Conservation (phyloP, 164 flowering plant species). For the Berberis thunbergii region DNA sequence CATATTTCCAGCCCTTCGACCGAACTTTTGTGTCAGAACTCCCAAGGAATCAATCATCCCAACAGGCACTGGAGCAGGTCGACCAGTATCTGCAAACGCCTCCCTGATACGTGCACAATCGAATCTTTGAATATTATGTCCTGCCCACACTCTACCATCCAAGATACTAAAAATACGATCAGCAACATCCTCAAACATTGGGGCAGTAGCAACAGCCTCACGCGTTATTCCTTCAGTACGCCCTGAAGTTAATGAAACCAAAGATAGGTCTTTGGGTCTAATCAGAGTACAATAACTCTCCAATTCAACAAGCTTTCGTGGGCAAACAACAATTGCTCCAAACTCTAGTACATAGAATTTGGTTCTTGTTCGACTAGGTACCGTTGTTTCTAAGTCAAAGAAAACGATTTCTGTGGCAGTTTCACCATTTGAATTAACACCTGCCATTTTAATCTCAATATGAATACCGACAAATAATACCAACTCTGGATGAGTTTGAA, state of each 20-base stretch:
- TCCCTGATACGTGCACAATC: conserved; percentile 70
- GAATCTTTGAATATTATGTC: conserved; percentile 79
- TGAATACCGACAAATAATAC: neutral
- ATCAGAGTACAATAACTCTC: conserved; percentile 73
- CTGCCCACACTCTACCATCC: conserved; percentile 87
- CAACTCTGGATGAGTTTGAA: conserved; percentile 1
- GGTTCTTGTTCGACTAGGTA: conserved; percentile 52
- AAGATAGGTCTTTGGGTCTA: conserved; percentile 62
- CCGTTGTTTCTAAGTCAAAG: conserved; percentile 83
- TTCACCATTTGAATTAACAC: conserved; percentile 2
- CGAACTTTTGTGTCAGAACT: too few species aligned
- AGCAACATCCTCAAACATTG: conserved; percentile 69
- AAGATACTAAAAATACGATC: conserved; percentile 55
- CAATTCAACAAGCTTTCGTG: conserved; percentile 61
- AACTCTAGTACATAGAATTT: conserved; percentile 67
- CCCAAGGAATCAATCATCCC: conserved; percentile 69
- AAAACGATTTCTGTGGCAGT: conserved; percentile 56
- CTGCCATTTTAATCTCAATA: conserved; percentile 6
- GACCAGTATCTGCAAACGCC: conserved; percentile 52
- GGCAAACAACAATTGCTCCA: conserved; percentile 60
- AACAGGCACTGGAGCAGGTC: conserved; percentile 49
- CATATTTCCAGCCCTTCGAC: too few species aligned
- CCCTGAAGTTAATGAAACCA: conserved; percentile 41
- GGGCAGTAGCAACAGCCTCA: conserved; percentile 45
- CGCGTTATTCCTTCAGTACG: conserved; percentile 61